phyloP scores from a whole-genome alignment of 352 stramenopile species.

The Peronospora belbahrii region DNA sequence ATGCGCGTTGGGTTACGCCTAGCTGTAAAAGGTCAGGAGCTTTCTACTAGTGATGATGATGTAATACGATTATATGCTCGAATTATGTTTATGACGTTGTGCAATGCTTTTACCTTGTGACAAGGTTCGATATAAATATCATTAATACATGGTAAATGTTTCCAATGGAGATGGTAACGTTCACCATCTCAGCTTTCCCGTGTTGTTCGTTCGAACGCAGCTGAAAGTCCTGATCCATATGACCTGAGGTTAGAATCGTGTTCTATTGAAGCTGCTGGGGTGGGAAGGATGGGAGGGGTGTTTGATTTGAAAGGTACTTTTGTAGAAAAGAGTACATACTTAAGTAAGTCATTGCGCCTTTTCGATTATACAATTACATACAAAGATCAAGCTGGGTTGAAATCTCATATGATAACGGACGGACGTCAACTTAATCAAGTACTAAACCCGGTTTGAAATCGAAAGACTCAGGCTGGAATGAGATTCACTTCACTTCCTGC shows the following conservation, averaged over 20 bases:
- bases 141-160: background rate
- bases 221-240: slow-evolving; percentile 4
- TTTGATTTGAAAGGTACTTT: slow-evolving; percentile 3
- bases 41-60: no score
- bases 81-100: no score
- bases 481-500: slow-evolving; percentile 22
- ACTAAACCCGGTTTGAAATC: no score
- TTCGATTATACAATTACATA: slow-evolving; percentile 6
- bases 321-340: slow-evolving; percentile 1
- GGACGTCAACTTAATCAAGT: slow-evolving; percentile 23
- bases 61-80: background rate
- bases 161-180: background rate
- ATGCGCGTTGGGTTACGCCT: background rate
- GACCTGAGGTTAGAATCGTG: slow-evolving; percentile 6
- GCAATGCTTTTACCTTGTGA: no score
- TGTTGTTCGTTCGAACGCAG: slow-evolving; percentile 24
- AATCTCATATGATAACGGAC: no score
- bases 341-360: slow-evolving; percentile 6
- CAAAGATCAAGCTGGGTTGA: no score
- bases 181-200: slow-evolving; percentile 4
- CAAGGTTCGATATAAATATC: no score
- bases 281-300: no score
- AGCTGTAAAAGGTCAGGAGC: no score
- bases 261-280: slow-evolving; percentile 12
- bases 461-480: no score